Conservation (phyloP, 202 grass and related monocot genomes). For the Bolboschoenoplectus hybrid region DNA sequence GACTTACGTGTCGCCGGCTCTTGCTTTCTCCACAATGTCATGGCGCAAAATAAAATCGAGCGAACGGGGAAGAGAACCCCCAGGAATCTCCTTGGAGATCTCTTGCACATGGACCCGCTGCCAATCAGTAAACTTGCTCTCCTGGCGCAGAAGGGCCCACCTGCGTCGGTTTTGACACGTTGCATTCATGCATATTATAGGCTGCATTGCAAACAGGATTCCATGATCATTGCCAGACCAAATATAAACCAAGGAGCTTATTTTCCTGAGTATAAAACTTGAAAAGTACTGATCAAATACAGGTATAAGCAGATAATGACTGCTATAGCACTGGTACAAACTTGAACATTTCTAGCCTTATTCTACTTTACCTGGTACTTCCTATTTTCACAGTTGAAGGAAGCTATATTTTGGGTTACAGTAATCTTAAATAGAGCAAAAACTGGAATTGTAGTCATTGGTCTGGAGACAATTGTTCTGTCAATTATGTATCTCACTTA, state of each 20-base stretch:
- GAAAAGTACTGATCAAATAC: background rate
- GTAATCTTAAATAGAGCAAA: constrained; percentile 10
- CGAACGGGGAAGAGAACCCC: constrained; percentile 90
- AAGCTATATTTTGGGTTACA: background rate
- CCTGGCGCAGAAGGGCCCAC: constrained; percentile 93
- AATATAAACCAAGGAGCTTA: background rate
- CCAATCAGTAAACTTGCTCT: constrained; percentile 98
- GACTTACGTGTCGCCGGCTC: constrained; percentile 94
- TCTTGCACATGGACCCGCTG: constrained; percentile 93
- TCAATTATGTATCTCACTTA: background rate
- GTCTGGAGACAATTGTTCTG: background rate
- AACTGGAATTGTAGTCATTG: background rate
- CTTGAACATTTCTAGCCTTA: constrained; percentile 12
- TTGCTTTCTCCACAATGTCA: constrained; percentile 97
- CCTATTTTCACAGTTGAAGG: background rate
- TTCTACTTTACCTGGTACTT: background rate
- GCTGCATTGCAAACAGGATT: constrained; percentile 51
- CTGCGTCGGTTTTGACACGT: constrained; percentile 80
- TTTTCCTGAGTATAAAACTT: background rate
- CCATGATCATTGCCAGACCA: background rate
- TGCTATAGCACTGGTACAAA: background rate
- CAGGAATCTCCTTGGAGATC: constrained; percentile 95
- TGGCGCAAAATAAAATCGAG: constrained; percentile 88
- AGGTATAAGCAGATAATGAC: background rate
- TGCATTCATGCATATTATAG: constrained; percentile 90